Evolutionary conservation across 2,329 filamentous ascomycete species (phyloP), one percentile per base, ranked within the genome.

Genomic region (Chrysoporthe austroafricana): DNA sequence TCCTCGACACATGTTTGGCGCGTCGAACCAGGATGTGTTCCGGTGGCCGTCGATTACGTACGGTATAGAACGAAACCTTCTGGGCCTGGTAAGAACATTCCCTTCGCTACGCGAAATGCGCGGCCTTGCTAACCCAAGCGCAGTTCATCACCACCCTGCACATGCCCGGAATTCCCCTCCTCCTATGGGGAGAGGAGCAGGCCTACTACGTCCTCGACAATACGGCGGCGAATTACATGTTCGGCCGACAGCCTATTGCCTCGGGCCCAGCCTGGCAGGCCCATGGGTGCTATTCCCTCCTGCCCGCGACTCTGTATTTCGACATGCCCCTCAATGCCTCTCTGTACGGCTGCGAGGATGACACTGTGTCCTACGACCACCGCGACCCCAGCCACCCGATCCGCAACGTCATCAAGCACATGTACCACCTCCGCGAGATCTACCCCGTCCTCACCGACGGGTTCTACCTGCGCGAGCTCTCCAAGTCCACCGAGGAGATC

Each of bases 141-240:
- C 78, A 85, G 16, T 89, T 87, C 71, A 82, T 90, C 61, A 86
- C 85, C 1, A 87, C 86, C 0, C 73, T 90, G 63, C 78, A 73
- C 57, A 66, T 74, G 54, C 74, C 74, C 1, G 74, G 74, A 5
- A 74, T 75, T 4, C 74, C 74, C 3, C 72, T 75, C 4, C 66
- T 89, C 42, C 86, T 88, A 18, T 91, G 86, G 85, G 88, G 88
- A 21, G 88, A 91, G 73, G 88, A 91, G 73, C 88, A 91, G 76
- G 85, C 84, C 0, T 88, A 87, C 69, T 90, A 90, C 71, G 78
- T 89, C 0, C 77, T 90, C 2, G 88, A 91, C 73, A 89, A 86
- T 68, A 89, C 88, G 0, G 88, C 88, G 4, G 78, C 79, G 67
- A 90, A 90, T 72, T 91, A 90, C 73, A 82, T 91, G 54, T 91